Conservation (phyloP, 177 flowering plant species). For the Vitis hybrid region DNA sequence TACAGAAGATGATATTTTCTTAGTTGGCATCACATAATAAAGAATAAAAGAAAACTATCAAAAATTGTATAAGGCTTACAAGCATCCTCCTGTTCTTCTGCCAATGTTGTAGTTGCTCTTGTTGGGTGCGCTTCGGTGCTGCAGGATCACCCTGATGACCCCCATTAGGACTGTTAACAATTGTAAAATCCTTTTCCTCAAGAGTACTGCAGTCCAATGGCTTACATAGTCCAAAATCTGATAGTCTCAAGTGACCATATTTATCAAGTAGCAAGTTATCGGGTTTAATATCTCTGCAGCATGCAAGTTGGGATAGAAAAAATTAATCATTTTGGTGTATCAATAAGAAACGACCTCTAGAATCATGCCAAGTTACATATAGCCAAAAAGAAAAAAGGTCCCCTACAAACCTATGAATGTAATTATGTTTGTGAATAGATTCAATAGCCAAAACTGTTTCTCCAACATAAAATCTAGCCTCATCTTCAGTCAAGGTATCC, state of each 20-base stretch:
- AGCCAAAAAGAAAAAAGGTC: not conserved
- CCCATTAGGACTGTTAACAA: conserved; percentile 30
- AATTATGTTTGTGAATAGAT: conserved; percentile 77
- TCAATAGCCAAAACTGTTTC: conserved; percentile 79
- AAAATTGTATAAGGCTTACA: conserved; percentile 29
- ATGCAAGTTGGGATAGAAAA: not conserved
- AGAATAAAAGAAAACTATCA: not conserved
- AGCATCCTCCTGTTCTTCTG: conserved; percentile 81
- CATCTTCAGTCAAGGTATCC: conserved; percentile 72
- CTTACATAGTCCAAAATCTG: conserved; percentile 84
- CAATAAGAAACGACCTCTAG: not conserved
- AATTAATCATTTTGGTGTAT: too few relatives aligned
- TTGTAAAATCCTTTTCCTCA: conserved; percentile 54
- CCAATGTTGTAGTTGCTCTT: conserved; percentile 80
- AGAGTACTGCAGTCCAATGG: conserved; percentile 76
- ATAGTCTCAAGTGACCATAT: conserved; percentile 67
- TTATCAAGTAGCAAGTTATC: conserved; percentile 79
- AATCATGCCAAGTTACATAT: not conserved
- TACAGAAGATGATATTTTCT: not conserved
- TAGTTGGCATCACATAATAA: not conserved
- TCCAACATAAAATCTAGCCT: conserved; percentile 71
- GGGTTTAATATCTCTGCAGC: conserved; percentile 76
- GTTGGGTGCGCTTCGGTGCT: conserved; percentile 67
- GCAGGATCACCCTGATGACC: conserved; percentile 29
- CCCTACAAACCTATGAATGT: conserved; percentile 64